Percentiles rank a stretch among this genome's conserved stretches.
These are phyloP conservation scores for Diplosphaera chodatii DNA, from an alignment of 139 green algal genomes.

Conservation along the genomic window DNA sequence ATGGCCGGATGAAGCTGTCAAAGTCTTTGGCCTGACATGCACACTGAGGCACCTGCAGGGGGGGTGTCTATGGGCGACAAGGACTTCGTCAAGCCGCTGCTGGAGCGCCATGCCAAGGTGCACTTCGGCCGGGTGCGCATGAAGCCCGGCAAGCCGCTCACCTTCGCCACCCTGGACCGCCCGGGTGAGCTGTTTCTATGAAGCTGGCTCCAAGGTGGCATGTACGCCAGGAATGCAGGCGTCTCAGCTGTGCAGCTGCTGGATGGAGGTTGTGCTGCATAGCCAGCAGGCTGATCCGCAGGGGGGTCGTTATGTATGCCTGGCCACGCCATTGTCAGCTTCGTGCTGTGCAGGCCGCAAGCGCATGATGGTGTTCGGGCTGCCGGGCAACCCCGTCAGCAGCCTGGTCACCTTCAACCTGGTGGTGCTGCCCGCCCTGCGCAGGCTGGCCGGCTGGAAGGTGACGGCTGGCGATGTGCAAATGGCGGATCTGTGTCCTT, in stretches of 20 bases:
- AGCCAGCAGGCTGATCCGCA: too few species aligned
- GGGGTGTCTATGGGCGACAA: conserved; percentile 95
- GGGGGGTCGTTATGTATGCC: too few species aligned
- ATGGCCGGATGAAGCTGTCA: too few species aligned
- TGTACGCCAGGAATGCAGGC: too few species aligned
- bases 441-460: conserved; percentile 67
- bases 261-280: too few species aligned
- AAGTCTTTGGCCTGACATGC: not conserved
- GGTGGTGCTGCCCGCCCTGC: conserved; percentile 69
- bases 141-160: conserved; percentile 97
- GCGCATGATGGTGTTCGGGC: conserved; percentile 39
- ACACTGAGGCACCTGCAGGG: conserved; percentile 36
- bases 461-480: not conserved
- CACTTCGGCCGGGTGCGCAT: conserved; percentile 91
- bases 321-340: too few species aligned
- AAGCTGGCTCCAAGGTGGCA: too few species aligned
- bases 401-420: conserved; percentile 86
- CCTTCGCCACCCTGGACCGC: conserved; percentile 82
- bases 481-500: too few species aligned
- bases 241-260: too few species aligned
- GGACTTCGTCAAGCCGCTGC: conserved; percentile 92
- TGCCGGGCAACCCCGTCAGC: conserved; percentile 79
- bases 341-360: not conserved
- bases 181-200: not conserved
- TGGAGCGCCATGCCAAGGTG: conserved; percentile 72